Conservation (phyloP, 176 grass and related monocot species). For the Avena insularis region DNA sequence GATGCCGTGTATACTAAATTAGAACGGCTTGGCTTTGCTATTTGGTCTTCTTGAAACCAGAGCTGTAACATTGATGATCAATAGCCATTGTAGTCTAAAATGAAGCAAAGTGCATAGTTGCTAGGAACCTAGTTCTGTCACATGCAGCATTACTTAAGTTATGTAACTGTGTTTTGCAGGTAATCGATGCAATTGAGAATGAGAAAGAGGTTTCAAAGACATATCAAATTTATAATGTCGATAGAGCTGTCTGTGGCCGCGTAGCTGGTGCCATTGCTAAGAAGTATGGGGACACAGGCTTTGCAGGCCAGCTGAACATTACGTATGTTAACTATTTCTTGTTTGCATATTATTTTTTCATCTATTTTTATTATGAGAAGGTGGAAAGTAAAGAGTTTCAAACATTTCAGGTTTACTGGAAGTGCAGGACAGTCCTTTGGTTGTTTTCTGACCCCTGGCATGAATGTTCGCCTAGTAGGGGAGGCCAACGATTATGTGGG, state of each 20-base stretch:
- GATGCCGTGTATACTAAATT: slow-evolving; percentile 7
- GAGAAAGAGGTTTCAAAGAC: slow-evolving; percentile 90
- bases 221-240: slow-evolving; percentile 91
- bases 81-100: slow-evolving; percentile 21
- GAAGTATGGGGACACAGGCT: slow-evolving; percentile 96
- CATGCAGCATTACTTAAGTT: slow-evolving; percentile 42
- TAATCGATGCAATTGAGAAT: slow-evolving; percentile 85
- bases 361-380: slow-evolving; percentile 29
- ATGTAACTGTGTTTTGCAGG: slow-evolving; percentile 55
- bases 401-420: slow-evolving; percentile 81
- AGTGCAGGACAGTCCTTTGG: slow-evolving; percentile 99
- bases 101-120: slow-evolving; percentile 1
- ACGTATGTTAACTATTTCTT: slow-evolving; percentile 62
- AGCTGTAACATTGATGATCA: slow-evolving; percentile 36
- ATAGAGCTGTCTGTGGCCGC: slow-evolving; percentile 93
- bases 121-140: slow-evolving; percentile 18
- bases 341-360: slow-evolving; percentile 24
- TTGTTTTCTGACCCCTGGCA: slow-evolving; percentile 97
- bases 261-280: slow-evolving; percentile 98
- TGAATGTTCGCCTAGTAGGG: slow-evolving; percentile 86
- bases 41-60: slow-evolving; percentile 30
- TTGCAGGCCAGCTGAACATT: slow-evolving; percentile 92
- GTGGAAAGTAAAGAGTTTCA: slow-evolving; percentile 40
- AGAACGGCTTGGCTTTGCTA: not conserved
- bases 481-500: slow-evolving; percentile 99